Evolutionary conservation across 2,329 filamentous ascomycete genomes (phyloP).

Genomic region (Fusarium agapanthi): DNA sequence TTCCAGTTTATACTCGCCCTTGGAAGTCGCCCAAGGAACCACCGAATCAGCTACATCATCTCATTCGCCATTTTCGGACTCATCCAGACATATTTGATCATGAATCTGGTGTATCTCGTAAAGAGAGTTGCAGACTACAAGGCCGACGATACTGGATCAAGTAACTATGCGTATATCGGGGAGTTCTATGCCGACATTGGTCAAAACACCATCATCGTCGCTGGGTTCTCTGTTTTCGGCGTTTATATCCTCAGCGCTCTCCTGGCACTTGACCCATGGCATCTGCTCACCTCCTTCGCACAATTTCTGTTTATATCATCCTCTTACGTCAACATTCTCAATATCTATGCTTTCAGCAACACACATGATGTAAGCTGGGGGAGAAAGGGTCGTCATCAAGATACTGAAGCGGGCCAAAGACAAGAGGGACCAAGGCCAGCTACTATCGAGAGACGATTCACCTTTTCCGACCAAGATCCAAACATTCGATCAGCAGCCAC

Average conservation of each 20-base stretch:
- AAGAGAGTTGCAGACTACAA: neutral
- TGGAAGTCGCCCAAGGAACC: neutral
- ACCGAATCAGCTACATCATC: neutral
- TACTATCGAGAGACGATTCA: neutral
- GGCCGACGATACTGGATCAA: neutral
- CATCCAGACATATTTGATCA: constrained; percentile 1
- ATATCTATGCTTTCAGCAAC: constrained; percentile 6
- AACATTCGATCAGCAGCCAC: neutral
- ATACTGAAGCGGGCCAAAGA: neutral
- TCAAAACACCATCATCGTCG: neutral
- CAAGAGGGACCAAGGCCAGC: neutral
- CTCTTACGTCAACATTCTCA: constrained; percentile 2
- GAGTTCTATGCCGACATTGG: constrained; percentile 9
- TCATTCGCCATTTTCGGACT: constrained; percentile 18
- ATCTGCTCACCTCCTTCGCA: neutral
- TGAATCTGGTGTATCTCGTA: neutral
- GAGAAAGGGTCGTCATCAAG: neutral
- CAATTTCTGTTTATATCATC: constrained; percentile 1
- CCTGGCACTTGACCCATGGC: neutral
- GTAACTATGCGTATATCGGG: neutral
- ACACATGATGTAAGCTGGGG: constrained; percentile 8
- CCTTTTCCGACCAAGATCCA: neutral
- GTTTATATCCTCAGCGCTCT: neutral
- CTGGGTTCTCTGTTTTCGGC: neutral
- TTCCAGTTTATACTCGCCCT: constrained; percentile 22